Base-by-base conservation (phyloP, 768 basidiomycete genomes). In the Boletus sensibilis region DNA sequence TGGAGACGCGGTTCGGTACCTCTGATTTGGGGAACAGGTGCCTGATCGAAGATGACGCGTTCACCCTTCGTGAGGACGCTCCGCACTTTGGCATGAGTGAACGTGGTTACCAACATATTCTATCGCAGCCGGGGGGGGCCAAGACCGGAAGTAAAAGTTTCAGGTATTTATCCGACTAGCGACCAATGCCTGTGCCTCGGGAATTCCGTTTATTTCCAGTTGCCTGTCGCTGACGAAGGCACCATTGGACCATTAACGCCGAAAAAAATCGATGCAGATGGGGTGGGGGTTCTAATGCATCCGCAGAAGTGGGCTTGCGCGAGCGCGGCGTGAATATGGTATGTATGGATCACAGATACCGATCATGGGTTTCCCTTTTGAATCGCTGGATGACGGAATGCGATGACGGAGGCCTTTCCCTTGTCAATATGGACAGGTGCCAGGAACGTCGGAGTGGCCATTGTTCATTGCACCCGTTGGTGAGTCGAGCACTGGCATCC, bases 361-460 rank as follows among this genome's bases (percentile, higher is more conserved):
- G 60, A 61, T 61, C 60, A 50, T 13, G 42, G 40, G 12, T 33
- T 52, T 45, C 39, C 58, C 23, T 54, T 45, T 51, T 12, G 46
- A 41, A 52, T 39, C 23, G 12, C 14, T 23, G 16, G n/a, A 56
- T 64, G 59, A 64, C 63, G 63, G 56, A 55, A 64, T 57, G 51
- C 37, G 55, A 48, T 64, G 63, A 61, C 55, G 51, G 43, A 45
- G 52, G 21, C 18, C 13, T 14, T 25, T 33, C 20, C 33, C 35
- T 27, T 9, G 47, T 25, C 10, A 20, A 43, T 39, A 25, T 38
- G 42, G 23, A 31, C 34, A 37, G 41, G 35, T 25, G 46, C 54
- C 42, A 60, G 59, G 63, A 39, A 64, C 63, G 35, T 46, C 38
- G 41, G 50, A 48, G 20, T 59, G 44, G 35, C 34, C 16, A 13